Evolutionary conservation across 805 yeast species (phyloP).

Genomic region (Candida arabinofermentans): DNA sequence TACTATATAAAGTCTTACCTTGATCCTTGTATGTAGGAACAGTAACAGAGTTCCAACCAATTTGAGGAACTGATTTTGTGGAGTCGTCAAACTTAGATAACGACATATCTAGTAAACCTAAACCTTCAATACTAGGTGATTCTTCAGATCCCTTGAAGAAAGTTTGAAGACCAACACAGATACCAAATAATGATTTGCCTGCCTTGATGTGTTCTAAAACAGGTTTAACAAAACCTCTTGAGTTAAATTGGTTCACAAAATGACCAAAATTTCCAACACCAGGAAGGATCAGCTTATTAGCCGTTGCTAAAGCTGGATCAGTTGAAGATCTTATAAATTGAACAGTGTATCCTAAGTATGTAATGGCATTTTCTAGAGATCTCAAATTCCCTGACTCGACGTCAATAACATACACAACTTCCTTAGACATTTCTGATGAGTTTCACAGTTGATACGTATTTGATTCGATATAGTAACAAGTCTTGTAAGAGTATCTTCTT

Average conservation of each 20-base stretch:
- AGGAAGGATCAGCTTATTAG: constrained; percentile 70
- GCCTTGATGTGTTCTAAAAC: constrained; percentile 59
- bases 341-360: constrained; percentile 67
- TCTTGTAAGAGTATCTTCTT: too few relatives aligned
- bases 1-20: constrained; percentile 46
- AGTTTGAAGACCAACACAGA: constrained; percentile 94
- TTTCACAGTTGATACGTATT: too few relatives aligned
- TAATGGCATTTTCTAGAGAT: constrained; percentile 84
- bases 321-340: constrained; percentile 53
- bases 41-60: constrained; percentile 77
- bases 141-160: constrained; percentile 76
- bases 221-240: constrained; percentile 62
- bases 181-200: constrained; percentile 93
- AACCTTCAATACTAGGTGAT: constrained; percentile 54
- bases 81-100: constrained; percentile 59
- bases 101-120: constrained; percentile 49
- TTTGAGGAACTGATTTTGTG: constrained; percentile 86
- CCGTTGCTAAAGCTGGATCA: constrained; percentile 46
- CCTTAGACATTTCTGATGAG: constrained; percentile 15
- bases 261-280: constrained; percentile 99
- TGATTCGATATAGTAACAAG: too few relatives aligned
- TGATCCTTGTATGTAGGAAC: constrained; percentile 16
- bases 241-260: constrained; percentile 67
- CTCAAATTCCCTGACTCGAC: constrained; percentile 93
- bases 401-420: constrained; percentile 70